These are phyloP conservation scores for Saraca asoca DNA, from an alignment of 331 rosid genomes.

Conservation along the genomic window DNA sequence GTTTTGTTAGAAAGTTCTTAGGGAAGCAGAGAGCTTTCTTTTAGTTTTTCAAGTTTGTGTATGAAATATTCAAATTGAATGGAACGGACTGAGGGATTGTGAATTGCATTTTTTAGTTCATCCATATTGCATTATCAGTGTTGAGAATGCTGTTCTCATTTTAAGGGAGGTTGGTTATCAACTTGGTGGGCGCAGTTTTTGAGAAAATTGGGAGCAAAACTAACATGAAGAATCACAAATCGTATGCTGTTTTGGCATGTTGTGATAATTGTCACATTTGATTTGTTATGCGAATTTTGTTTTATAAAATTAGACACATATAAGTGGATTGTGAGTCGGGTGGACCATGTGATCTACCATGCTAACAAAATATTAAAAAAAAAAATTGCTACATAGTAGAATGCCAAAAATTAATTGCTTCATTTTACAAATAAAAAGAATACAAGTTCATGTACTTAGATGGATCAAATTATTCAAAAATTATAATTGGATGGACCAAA, in stretches of 20 bases:
- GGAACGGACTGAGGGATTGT: background rate
- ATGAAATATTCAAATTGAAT: background rate
- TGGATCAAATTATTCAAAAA: too few species aligned
- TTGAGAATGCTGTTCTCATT: background rate
- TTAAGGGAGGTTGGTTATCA: background rate
- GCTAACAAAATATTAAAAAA: too few species aligned
- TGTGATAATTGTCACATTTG: background rate
- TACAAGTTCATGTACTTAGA: too few species aligned
- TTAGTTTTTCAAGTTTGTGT: background rate
- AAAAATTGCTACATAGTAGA: too few species aligned
- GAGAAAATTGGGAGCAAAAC: conserved; percentile 32
- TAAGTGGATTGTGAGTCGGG: too few species aligned
- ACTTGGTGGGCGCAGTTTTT: conserved; percentile 8
- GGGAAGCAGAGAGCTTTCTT: background rate
- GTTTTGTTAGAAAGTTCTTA: background rate
- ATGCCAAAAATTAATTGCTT: too few species aligned
- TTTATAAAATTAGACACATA: too few species aligned
- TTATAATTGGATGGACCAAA: too few species aligned
- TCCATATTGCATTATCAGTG: background rate
- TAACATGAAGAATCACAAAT: conserved; percentile 33
- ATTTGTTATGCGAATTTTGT: background rate
- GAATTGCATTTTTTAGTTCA: conserved; percentile 26
- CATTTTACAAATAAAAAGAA: too few species aligned
- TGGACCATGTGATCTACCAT: too few species aligned
- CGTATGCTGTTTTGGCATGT: conserved; percentile 23